Evolutionary conservation across 164 flowering plant genomes (phyloP), one percentile per base, ranked within the genome.

Genomic region (Berberis thunbergii): DNA sequence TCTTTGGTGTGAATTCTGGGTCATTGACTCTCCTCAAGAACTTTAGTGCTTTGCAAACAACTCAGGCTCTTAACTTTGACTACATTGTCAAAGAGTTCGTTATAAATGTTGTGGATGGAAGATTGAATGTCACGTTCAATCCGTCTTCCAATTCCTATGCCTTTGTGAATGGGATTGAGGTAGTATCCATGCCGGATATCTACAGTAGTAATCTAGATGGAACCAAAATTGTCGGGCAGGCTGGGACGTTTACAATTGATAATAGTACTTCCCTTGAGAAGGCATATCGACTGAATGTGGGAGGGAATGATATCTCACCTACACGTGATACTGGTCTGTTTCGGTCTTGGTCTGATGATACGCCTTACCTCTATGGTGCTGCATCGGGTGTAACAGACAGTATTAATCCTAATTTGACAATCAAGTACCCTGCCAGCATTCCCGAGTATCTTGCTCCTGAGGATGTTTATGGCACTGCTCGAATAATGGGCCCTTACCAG

Each of bases 141-240:
- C 97, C 97, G 0, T 76, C 86, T 9, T 43, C 77, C 46, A 10
- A 78, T 68, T 70, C 88, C 0, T 94, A 81, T 68, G 98, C 98
- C 0, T 91, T 87, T 69, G 85, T 91, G 8, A 94, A 94, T 71
- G 98, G 98, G 72, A 88, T 94, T 69, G 97, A 94, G 80, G 70
- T 88, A 52, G 70, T 86, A 39, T 86, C 98, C 0, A 84, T 85
- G 81, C 96, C 97, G 13, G 86, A 88, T 59, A 72, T 91, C 10
- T 94, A 88, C 70, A 67, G 61, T 50, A 58, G 67, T 26, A 56
- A 42, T 3, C 76, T 68, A 40, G 78, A 70, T 9, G 57, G 62
- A 39, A 54, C 70, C 41, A 7, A 39, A 45, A 55, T 81, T 38
- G 85, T 89, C 45, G 96, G 91, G 10, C 73, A 52, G 43, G 2